Evolutionary conservation across 306 rosid species (phyloP).

Genomic region (Citrullus amarus): DNA sequence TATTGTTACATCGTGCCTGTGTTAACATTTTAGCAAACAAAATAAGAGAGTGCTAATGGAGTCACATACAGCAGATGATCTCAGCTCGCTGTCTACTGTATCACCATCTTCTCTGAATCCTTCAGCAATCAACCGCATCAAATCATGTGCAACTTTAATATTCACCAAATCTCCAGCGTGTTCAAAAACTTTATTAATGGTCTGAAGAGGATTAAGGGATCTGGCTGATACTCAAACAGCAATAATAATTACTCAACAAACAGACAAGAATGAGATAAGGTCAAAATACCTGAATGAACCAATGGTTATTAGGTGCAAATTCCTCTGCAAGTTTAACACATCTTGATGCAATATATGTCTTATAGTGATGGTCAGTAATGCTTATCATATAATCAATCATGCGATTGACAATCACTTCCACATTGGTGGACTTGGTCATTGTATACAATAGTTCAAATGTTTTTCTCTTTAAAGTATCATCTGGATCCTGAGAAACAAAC

Average conservation of each 20-base stretch:
- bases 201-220: conserved; percentile 31
- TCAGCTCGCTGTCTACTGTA: conserved; percentile 71
- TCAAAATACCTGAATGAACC: conserved; percentile 87
- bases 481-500: conserved; percentile 69
- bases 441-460: conserved; percentile 79
- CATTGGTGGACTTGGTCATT: conserved; percentile 97
- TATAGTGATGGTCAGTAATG: conserved; percentile 78
- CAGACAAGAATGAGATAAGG: not conserved
- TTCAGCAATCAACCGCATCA: conserved; percentile 94
- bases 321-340: conserved; percentile 97
- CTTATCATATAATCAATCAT: conserved; percentile 90
- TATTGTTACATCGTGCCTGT: not conserved
- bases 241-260: conserved; percentile 10
- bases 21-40: not conserved
- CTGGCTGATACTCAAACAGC: not conserved
- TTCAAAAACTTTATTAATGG: conserved; percentile 98
- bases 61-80: conserved; percentile 89
- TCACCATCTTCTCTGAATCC: conserved; percentile 93
- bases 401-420: conserved; percentile 93
- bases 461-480: conserved; percentile 89
- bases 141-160: conserved; percentile 90
- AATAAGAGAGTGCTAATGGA: conserved; percentile 10
- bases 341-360: conserved; percentile 87
- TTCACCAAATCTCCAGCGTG: conserved; percentile 99
- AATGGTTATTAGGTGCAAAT: conserved; percentile 92